Percentiles rank a stretch among this genome's conserved stretches.
These are phyloP conservation scores for Sarocladium strictum DNA, from an alignment of 2,329 filamentous ascomycete genomes.

Conservation along the genomic window DNA sequence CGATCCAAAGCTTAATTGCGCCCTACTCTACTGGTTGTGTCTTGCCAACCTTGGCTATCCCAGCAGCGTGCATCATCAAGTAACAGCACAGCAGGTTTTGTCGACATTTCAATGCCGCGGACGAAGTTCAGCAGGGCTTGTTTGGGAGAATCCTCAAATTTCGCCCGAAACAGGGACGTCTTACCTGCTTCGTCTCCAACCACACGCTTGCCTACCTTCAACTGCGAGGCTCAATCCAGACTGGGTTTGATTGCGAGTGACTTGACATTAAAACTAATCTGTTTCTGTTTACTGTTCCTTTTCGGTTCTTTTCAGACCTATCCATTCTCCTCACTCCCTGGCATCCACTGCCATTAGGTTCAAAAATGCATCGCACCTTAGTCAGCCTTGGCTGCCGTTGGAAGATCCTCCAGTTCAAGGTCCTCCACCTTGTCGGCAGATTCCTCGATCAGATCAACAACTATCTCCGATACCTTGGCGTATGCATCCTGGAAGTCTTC, in stretches of 20 bases:
- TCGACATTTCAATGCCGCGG: too few species aligned
- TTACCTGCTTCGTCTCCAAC: neutral
- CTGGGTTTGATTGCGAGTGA: neutral
- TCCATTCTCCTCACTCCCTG: neutral
- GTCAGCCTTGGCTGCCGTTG: neutral
- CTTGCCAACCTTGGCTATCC: neutral
- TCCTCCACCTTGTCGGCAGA: neutral
- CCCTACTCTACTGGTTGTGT: neutral
- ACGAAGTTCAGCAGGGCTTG: too few species aligned
- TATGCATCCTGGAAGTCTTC: neutral
- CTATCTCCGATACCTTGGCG: neutral
- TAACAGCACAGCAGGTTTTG: too few species aligned
- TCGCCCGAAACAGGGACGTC: too few species aligned
- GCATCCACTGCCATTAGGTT: constrained; percentile 2
- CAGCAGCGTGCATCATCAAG: neutral
- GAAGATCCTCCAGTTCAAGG: neutral
- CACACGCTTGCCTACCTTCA: neutral
- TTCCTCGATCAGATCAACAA: too few species aligned
- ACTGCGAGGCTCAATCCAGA: neutral
- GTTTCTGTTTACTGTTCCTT: neutral
- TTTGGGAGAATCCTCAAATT: too few species aligned
- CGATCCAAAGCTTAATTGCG: constrained; percentile 2
- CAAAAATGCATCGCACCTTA: neutral
- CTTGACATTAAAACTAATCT: constrained; percentile 5
- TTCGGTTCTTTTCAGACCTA: neutral